Evolutionary conservation across 1,284 basidiomycete genomes (phyloP).

Genomic region (Pseudozyma sp.): DNA sequence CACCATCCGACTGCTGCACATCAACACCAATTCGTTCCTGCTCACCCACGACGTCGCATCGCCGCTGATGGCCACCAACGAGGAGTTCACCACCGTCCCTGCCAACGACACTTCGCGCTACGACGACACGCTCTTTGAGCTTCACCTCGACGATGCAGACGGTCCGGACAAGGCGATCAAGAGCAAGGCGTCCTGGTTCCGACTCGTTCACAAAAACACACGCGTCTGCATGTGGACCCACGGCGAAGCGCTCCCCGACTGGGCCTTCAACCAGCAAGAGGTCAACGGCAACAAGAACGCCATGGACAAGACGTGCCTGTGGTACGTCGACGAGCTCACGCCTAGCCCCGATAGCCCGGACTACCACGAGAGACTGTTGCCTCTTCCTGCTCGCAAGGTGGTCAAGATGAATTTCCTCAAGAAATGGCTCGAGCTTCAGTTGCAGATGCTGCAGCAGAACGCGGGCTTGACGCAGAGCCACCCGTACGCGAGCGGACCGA

Average conservation of each 20-base stretch:
- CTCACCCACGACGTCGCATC: slow-evolving; percentile 98
- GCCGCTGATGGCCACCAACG: slow-evolving; percentile 95
- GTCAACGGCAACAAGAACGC: slow-evolving; percentile 97
- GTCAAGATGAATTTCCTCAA: slow-evolving; percentile 89
- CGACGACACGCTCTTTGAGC: slow-evolving; percentile 70
- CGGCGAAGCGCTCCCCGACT: slow-evolving; percentile 82
- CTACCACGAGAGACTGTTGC: slow-evolving; percentile 53
- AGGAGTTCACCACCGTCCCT: slow-evolving; percentile 80
- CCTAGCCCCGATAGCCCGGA: slow-evolving; percentile 70
- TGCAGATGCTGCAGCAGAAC: slow-evolving; percentile 97
- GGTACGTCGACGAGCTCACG: slow-evolving; percentile 88
- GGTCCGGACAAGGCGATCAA: slow-evolving; percentile 30
- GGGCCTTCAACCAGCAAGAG: slow-evolving; percentile 97
- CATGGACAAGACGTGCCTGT: slow-evolving; percentile 82
- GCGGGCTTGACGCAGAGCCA: slow-evolving; percentile 93
- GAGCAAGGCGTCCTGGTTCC: slow-evolving; percentile 59
- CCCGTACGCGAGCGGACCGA: slow-evolving; percentile 91
- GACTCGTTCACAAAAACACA: slow-evolving; percentile 83
- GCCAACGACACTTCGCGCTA: slow-evolving; percentile 73
- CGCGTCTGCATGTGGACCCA: slow-evolving; percentile 96
- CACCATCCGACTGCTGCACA: slow-evolving; percentile 86
- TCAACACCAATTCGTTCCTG: slow-evolving; percentile 83
- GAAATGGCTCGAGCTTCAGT: slow-evolving; percentile 92
- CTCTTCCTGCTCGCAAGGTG: slow-evolving; percentile 75
- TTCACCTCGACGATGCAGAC: slow-evolving; percentile 50